phyloP scores from a whole-genome alignment of 345 rosid genomes.

The Hibiscus syriacus region DNA sequence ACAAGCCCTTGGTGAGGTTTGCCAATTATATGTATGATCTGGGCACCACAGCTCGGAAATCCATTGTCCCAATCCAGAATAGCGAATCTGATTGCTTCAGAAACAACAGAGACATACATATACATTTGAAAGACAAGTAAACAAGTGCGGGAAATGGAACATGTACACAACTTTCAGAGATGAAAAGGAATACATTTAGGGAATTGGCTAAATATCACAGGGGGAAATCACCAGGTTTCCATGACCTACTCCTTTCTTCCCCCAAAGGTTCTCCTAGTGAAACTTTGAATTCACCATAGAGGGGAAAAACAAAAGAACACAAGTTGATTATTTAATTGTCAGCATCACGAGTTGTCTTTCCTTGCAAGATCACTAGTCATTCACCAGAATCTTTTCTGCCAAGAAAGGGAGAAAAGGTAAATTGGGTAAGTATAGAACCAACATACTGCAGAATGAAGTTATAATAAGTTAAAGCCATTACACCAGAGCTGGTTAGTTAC shows the following conservation, averaged over 20 bases:
- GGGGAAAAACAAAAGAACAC: background rate
- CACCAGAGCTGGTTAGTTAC: too few species aligned
- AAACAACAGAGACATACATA: background rate
- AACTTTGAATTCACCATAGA: background rate
- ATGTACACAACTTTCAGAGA: background rate
- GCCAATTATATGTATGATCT: background rate
- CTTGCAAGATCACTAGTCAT: background rate
- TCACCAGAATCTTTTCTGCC: slow-evolving; percentile 8
- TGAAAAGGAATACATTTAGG: background rate
- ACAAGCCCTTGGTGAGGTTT: background rate
- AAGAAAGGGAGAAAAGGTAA: background rate
- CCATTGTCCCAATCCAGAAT: background rate
- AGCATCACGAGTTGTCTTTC: background rate
- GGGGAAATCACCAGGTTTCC: background rate
- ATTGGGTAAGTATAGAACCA: background rate
- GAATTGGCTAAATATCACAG: background rate
- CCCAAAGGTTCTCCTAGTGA: background rate
- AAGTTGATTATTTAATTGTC: background rate
- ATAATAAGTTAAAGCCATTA: background rate
- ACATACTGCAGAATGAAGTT: background rate
- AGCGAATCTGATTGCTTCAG: background rate
- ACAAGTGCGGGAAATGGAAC: background rate
- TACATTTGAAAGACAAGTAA: background rate
- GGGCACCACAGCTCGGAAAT: background rate
- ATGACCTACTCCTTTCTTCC: background rate